These are phyloP conservation scores for Mortierella sp. DNA, from an alignment of 371 early-diverging fungal species.

Conservation along the genomic window DNA sequence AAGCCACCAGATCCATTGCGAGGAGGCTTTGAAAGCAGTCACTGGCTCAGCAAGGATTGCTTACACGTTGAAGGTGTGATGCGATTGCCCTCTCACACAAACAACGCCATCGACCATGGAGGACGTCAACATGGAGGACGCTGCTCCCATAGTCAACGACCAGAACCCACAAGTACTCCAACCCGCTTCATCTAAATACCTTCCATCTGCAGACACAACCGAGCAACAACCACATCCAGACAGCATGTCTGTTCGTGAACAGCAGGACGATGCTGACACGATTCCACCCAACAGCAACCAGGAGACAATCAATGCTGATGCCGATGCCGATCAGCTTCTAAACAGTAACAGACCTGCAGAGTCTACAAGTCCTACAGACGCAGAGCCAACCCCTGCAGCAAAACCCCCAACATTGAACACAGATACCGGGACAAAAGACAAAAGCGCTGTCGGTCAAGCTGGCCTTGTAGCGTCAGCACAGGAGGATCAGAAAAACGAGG, in stretches of 20 bases:
- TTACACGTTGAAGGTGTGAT: background rate
- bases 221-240: background rate
- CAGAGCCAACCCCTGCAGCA: background rate
- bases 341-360: background rate
- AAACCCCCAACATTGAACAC: background rate
- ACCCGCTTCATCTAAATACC: background rate
- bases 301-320: background rate
- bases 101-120: constrained; percentile 31
- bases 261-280: background rate
- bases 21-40: background rate
- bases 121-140: constrained; percentile 47
- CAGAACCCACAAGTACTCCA: background rate
- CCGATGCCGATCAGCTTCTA: background rate
- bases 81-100: background rate
- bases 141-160: background rate
- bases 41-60: background rate
- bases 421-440: background rate
- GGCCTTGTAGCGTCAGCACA: background rate
- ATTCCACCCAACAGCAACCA: background rate
- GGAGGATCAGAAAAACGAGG: background rate
- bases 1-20: background rate
- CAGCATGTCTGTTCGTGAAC: background rate
- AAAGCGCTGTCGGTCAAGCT: background rate
- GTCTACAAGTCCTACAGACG: background rate
- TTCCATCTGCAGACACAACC: background rate